Base-by-base conservation (phyloP, 1,139 yeast genomes). In the Hansenula lynferdii region DNA sequence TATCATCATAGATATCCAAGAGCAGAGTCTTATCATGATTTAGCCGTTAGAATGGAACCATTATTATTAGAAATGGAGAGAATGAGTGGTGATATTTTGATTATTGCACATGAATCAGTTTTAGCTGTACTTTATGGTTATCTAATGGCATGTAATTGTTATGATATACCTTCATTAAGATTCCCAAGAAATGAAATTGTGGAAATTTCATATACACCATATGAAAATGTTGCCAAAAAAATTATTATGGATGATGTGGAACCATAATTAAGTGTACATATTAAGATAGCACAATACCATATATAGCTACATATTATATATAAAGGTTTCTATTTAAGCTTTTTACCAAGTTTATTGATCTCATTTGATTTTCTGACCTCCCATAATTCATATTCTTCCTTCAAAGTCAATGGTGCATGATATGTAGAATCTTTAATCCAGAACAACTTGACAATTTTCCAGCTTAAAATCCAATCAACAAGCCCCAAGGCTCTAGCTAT, bases 11-110 rank as follows among this genome's bases (percentile, higher is more conserved):
- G 98, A 42, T 92, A 78, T 58, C 87, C 96, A 8, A 72, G 97
- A 40, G 87, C 95, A 0, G 99, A 92, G 62, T 85, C 95, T 40
- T 92, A 89, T 58, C 98, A 92, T 61, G 98, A 92, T 60, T 71
- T 94, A 42, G 97, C 98, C 0, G 84, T 92, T 32, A 80, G 96
- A 50, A 77, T 94, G 62, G 98, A 94, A 61, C 96, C 98, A 0
- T 69, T 92, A 44, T 79, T 92, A 45, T 69, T 92, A 59, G 97
- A 90, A 61, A 82, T 92, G 80, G 98, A 90, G 60, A 75, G 97
- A 50, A 81, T 84, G 75, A 75, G 85, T 41, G 89, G 94, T 20
- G 97, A 89, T 59, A 75, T 94, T 22, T 68, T 92, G 47, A 83
- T 92, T 43, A 85, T 92, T 50, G 97, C 97, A 1, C 97, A 94